Evolutionary conservation across 2,329 filamentous ascomycete species (phyloP), one percentile per base, ranked within the genome.

Genomic region (Elsinoe arachidis): DNA sequence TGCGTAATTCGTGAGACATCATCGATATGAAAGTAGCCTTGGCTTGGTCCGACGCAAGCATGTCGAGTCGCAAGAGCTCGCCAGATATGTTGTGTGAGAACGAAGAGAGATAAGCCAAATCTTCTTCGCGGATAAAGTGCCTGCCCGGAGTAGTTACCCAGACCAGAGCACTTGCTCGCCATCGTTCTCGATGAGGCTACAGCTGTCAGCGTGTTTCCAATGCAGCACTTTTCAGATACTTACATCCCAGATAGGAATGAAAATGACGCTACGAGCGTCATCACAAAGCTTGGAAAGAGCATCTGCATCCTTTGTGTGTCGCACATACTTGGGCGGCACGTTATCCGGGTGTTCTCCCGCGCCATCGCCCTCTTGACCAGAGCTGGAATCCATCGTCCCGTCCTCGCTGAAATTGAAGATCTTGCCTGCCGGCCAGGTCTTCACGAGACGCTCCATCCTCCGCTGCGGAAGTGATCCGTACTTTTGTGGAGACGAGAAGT

Each of bases 11-110:
- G 61, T 81, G 78, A 33, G 71, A 75, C 12, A 80, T 73, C 0
- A 74, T 77, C 0, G 74, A 73, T 9, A 81, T 74, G 41, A 81
- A 77, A 3, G 77, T 76, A 0, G 72, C 72, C 58, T 81, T 80
- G 14, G 75, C 72, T 59, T 73, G 71, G 26, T 78, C 74, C 4
- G 71, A 66, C 7, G 68, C 68, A 2, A 72, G 55, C 3, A 68
- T 70, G 15, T 69, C 68, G 7, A 74, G 63, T 6, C 71, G 62
- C 15, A 67, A 62, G n/a, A 74, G 58, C 58, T 73, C 68, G 9
- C 67, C 68, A 61, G 69, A 70, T 33, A 74, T 60, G 44, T 66
- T 73, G 58, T 71, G 68, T 12, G 68, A 68, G 58, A 75, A 74
- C 4, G 70, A 67, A 33, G 69, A 64, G 1, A 68, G 55, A 43